A percentile compares a stretch with the other conserved stretches of the same genome.
These are phyloP conservation scores for Alternaria conjuncta DNA, from an alignment of 2,329 filamentous ascomycete genomes.

Conservation along the genomic window DNA sequence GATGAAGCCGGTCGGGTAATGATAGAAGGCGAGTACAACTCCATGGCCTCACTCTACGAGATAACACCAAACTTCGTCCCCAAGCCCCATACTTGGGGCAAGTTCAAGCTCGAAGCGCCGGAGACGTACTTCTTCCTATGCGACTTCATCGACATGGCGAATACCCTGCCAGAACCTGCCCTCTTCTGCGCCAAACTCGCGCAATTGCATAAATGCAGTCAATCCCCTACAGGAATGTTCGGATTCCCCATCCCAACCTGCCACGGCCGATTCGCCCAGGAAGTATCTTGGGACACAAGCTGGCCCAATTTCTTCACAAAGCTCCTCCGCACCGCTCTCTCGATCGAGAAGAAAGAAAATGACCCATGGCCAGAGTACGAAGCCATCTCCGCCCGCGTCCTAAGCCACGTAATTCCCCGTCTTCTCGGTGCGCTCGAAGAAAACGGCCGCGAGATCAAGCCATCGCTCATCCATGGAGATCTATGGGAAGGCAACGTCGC, in stretches of 20 bases:
- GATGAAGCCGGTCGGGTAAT: background rate
- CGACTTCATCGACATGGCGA: background rate
- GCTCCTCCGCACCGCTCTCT: background rate
- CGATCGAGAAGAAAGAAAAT: background rate
- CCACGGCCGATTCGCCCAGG: background rate
- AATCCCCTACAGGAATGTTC: background rate
- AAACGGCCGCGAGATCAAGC: background rate
- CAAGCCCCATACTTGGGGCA: background rate
- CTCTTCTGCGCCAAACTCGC: background rate
- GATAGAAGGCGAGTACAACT: background rate
- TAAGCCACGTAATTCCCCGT: background rate
- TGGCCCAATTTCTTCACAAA: background rate
- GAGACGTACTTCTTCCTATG: background rate
- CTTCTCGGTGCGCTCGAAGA: background rate
- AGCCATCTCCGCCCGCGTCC: background rate
- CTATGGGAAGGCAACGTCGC: background rate
- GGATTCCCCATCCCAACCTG: background rate
- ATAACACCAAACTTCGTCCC: background rate
- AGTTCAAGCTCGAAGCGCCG: background rate
- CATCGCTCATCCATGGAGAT: background rate
- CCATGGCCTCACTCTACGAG: background rate
- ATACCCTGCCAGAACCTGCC: background rate
- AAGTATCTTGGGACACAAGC: background rate
- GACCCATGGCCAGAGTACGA: background rate
- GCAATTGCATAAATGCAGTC: background rate